A percentile compares a stretch with the other conserved stretches of the same genome.
These are phyloP conservation scores for Yamadazyma trypodendri DNA, from an alignment of 1,139 yeast species.

Conservation along the genomic window DNA sequence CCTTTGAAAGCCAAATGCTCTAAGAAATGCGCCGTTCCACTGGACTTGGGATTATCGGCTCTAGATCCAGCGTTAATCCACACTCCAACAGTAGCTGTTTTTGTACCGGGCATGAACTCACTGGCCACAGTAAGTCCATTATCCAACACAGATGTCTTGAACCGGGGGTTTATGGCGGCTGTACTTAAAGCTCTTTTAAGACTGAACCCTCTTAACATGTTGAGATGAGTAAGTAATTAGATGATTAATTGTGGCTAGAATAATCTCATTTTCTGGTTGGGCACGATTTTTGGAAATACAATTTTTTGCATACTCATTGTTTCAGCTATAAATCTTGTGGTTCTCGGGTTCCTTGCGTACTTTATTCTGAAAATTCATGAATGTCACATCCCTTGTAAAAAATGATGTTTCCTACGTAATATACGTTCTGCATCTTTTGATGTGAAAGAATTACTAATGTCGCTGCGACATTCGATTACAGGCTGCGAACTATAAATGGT, in stretches of 20 bases:
- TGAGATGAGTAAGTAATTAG: background rate
- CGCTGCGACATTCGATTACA: too few relatives aligned
- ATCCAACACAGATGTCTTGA: slow-evolving; percentile 24
- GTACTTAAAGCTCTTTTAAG: slow-evolving; percentile 12
- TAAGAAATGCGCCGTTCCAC: slow-evolving; percentile 95
- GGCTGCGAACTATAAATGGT: too few relatives aligned
- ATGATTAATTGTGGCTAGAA: background rate
- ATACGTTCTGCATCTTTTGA: too few relatives aligned
- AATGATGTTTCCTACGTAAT: too few relatives aligned
- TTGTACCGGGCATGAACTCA: slow-evolving; percentile 81
- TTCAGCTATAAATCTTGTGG: too few relatives aligned
- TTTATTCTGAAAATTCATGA: too few relatives aligned
- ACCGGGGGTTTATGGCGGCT: slow-evolving; percentile 18
- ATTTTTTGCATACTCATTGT: too few relatives aligned
- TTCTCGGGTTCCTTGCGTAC: too few relatives aligned
- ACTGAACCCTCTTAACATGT: slow-evolving; percentile 1
- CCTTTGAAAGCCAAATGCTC: slow-evolving; percentile 98
- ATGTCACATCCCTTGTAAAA: too few relatives aligned
- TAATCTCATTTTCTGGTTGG: background rate
- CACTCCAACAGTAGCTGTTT: slow-evolving; percentile 96
- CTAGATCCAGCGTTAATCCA: slow-evolving; percentile 98
- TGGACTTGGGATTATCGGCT: slow-evolving; percentile 81
- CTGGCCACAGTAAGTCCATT: slow-evolving; percentile 95
- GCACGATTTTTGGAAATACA: background rate
- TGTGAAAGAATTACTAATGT: too few relatives aligned